These are phyloP conservation scores for Plasmodium vinckei DNA, from an alignment of 169 alveolate genomes.

Conservation along the genomic window DNA sequence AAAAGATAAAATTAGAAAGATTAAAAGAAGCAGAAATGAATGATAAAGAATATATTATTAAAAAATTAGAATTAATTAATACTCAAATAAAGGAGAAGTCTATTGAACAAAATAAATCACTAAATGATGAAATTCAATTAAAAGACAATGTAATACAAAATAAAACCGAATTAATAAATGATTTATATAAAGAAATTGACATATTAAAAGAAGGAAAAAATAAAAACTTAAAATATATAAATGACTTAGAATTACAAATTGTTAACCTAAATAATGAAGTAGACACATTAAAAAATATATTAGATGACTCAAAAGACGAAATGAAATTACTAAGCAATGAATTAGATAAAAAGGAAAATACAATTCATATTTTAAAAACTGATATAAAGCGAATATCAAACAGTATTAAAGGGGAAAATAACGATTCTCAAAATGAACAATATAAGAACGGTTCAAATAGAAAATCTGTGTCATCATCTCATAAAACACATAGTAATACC, in stretches of 20 bases:
- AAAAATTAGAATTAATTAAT: constrained; percentile 57
- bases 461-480: not conserved
- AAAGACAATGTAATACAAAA: constrained; percentile 55
- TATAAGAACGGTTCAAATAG: not conserved
- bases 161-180: constrained; percentile 23
- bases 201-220: constrained; percentile 17
- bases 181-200: constrained; percentile 26
- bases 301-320: constrained; percentile 61
- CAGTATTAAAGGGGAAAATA: not conserved
- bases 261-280: constrained; percentile 59
- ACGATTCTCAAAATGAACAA: constrained; percentile 2
- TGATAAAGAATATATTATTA: constrained; percentile 61
- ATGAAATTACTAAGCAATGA: constrained; percentile 3
- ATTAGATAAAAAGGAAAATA: constrained; percentile 46
- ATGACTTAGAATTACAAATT: constrained; percentile 52
- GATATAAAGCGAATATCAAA: not conserved
- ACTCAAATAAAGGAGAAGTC: constrained; percentile 38
- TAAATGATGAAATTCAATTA: constrained; percentile 19
- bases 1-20: constrained; percentile 47
- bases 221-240: constrained; percentile 19
- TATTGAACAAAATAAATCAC: constrained; percentile 28
- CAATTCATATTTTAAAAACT: constrained; percentile 9
- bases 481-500: too few relatives aligned
- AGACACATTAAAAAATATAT: constrained; percentile 27
- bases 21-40: constrained; percentile 47